phyloP scores from a whole-genome alignment of 2,329 filamentous ascomycete species.

The Aureobasidium sp. region DNA sequence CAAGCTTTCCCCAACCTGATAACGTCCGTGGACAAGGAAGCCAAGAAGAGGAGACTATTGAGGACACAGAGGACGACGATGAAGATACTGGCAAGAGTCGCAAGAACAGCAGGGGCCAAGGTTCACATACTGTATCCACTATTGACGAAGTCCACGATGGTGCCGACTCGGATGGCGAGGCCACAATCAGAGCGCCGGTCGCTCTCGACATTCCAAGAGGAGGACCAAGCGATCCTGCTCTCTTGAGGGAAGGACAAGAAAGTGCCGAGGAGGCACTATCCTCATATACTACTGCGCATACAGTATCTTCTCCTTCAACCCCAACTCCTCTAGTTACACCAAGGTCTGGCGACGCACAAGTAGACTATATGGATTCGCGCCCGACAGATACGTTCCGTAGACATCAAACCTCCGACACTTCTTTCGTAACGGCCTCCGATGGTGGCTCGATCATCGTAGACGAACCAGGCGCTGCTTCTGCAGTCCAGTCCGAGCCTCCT shows the following conservation, averaged over 20 bases:
- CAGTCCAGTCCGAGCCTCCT: neutral
- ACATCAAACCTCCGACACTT: constrained; percentile 3
- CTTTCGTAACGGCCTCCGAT: constrained; percentile 10
- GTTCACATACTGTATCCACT: neutral
- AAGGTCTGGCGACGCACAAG: neutral
- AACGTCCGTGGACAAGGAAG: constrained; percentile 17
- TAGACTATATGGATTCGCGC: neutral
- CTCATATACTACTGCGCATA: constrained; percentile 12
- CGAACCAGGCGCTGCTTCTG: neutral
- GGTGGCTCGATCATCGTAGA: constrained; percentile 8
- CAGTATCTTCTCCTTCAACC: neutral
- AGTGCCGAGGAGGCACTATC: constrained; percentile 16
- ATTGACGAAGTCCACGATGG: constrained; percentile 15
- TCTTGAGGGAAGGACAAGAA: neutral
- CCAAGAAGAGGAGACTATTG: constrained; percentile 19
- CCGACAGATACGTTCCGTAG: constrained; percentile 2
- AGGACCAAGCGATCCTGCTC: neutral
- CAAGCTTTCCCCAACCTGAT: constrained; percentile 37
- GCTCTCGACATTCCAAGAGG: constrained; percentile 26
- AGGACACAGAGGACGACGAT: constrained; percentile 22
- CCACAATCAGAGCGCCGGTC: constrained; percentile 22
- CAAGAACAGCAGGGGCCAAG: neutral
- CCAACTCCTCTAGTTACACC: neutral
- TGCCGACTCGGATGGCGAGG: constrained; percentile 18
- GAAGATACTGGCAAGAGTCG: constrained; percentile 2